Evolutionary conservation across 1,284 basidiomycete species (phyloP), one percentile per base, ranked within the genome.

Genomic region (Trichosporon sp.): DNA sequence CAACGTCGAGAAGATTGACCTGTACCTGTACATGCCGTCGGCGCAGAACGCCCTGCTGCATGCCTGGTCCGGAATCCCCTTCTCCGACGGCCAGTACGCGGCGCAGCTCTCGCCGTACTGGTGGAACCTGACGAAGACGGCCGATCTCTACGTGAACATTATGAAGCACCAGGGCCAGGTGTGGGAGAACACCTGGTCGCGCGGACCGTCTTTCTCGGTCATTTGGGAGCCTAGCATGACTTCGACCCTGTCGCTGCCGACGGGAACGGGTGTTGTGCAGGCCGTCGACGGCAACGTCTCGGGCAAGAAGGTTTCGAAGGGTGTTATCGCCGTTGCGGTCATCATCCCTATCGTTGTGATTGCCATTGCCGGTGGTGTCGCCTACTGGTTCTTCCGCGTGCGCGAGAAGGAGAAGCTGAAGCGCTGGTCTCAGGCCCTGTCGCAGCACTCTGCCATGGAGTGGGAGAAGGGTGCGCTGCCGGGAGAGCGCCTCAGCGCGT

Each of bases 311-410:
- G 77, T 87, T 31, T 84, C 87, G 31, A 88, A 86, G 73, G 93
- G 92, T 31, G 89, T 88, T 69, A 87, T 90, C 46, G 93, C 92
- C 1, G 94, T 91, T 0, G 93, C 91, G 10, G 87, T 93, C 70
- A 83, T 94, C 68, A 79, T 93, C n/a, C 90, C 92, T 0, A 85
- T 94, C 59, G 65, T 85, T 61, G 82, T 90, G 74, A 77, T 89
- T 73, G 85, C 86, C 65, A 83, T 82, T 51, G 73, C 90, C 37
- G 85, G 85, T 66, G 78, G 86, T 26, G 85, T 85, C 26, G 84
- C 85, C 0, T 74, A 82, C 65, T 92, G 85, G 77, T 86, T 87
- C 77, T 88, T 86, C 76, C 88, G 92, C 69, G 78, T 83, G 38
- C 88, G 86, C 77, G 87, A 87, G 73, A 85, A 85, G 69, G 86